These are phyloP conservation scores for Penicillium nucicola DNA, from an alignment of 495 filamentous ascomycete species.

Conservation along the genomic window DNA sequence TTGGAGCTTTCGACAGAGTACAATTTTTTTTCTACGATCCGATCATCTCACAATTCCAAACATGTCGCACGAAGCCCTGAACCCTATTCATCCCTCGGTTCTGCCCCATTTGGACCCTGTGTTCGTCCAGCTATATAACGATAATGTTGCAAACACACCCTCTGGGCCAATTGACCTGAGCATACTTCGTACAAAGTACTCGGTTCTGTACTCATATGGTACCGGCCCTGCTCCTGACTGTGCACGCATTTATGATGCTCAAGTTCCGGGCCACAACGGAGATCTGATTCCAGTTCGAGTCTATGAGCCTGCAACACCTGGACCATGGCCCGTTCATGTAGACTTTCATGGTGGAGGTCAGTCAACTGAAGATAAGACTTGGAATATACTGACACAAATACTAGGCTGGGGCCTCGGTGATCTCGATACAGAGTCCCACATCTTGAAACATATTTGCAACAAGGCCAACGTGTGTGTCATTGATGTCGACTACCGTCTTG, in stretches of 20 bases:
- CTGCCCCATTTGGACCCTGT: slow-evolving; percentile 26
- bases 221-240: slow-evolving; percentile 26
- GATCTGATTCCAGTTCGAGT: slow-evolving; percentile 37
- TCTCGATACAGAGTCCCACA: slow-evolving; percentile 35
- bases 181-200: slow-evolving; percentile 25
- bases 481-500: slow-evolving; percentile 52
- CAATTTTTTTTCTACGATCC: too few relatives aligned
- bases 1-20: too few relatives aligned
- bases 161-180: slow-evolving; percentile 26
- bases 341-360: slow-evolving; percentile 44
- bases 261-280: slow-evolving; percentile 38
- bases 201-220: slow-evolving; percentile 28
- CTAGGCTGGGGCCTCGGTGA: slow-evolving; percentile 49
- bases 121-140: slow-evolving; percentile 29
- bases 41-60: not conserved
- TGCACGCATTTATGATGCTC: slow-evolving; percentile 28
- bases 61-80: slow-evolving; percentile 29
- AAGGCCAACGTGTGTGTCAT: slow-evolving; percentile 44
- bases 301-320: slow-evolving; percentile 39
- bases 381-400: slow-evolving; percentile 6
- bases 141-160: slow-evolving; percentile 28
- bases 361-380: not conserved
- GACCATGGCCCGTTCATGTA: slow-evolving; percentile 46
- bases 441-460: slow-evolving; percentile 28
- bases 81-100: slow-evolving; percentile 27